Base-by-base conservation (phyloP, 2,329 filamentous ascomycete genomes). In the Sporothrix globosa region DNA sequence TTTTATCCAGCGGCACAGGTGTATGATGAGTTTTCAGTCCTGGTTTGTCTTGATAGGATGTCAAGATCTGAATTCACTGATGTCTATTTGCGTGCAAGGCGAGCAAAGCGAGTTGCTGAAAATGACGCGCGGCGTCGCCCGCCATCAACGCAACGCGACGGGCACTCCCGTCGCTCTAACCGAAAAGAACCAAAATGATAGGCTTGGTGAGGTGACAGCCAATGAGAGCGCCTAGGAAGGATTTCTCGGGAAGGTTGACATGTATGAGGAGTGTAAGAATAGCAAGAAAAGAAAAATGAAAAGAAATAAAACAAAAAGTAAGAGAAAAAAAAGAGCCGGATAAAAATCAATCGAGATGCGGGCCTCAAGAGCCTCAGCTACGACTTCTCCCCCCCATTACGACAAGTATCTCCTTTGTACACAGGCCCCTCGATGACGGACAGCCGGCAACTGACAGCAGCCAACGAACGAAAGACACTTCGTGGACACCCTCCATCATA, bases 111-210 rank as follows among this genome's bases (percentile, higher is more conserved):
- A 48, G 24, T n/a, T 44, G 58, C n/a, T 48, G 19, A 68, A 24
- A 44, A 44, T 34, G 53, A 21, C 44, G 67, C 34, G 53, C 41
- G 52, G 67, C 30, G 68, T 52, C 48, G 58, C 68, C 54, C 67
- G 67, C 48, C 14, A 53, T 48, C 44, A 41, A 69, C 46, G 68
- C 68, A 69, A 56, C 61, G 61, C 61, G 19, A 48, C 69, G 69
- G 69, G 39, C 52, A 41, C 52, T 70, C 70, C 70, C 63, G 70
- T 63, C 56, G 63, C 70, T 65, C 68, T 67, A 70, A 68, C 70
- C 66, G 21, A 54, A 71, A 67, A 48, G 63, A 67, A 53, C 61
- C 46, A 66, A 52, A 50, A 19, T 21, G 63, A 66, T 11, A 39
- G 52, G 41, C 63, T 24, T 52, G 41, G 58, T 58, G 54, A 63